Base-by-base conservation (phyloP, 805 yeast species). In the Schwanniomyces pseudopolymorphus region DNA sequence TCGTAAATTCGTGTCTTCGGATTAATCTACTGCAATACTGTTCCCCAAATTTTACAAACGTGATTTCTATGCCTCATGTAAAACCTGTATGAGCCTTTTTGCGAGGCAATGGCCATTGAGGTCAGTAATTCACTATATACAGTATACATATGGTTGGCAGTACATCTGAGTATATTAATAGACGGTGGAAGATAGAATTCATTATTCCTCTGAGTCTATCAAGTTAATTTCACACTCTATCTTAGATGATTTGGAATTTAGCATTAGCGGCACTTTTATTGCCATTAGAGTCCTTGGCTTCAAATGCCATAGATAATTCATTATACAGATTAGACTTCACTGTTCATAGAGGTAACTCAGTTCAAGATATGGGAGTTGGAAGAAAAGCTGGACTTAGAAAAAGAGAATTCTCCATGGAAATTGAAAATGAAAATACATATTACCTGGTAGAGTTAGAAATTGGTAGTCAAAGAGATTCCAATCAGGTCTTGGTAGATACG, bases 401-500 rank as follows among this genome's bases (percentile, higher is more conserved):
- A 11, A 43, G 37, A 14, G 48, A 49, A 10, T 45, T 48, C 9
- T 36, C 33, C 25, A 45, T 51, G 16, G 38, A 28, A 16, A 21
- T 51, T 8, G 22, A 20, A n/a, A 51, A 47, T 36, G 48, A 54
- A 31, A 45, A 46, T 27, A 33, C 50, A 8, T 59, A 50, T 37
- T 60, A 59, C 41, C 48, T 51, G 11, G 46, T 55, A n/a, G 43
- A 48, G n/a, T 27, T 60, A 6, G 24, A 48, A 26, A 46, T 61
- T 13, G 66, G 66, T 6, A 53, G 61, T 21, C 56, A 56, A 16
- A 46, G 45, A 7, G 51, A 52, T 16, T 39, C 52, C 22, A 48
- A 64, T 2, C 57, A 55, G 22, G 57, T 67, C 5, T 47, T 67
- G 28, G 39, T 69, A 2, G 73, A 68, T 42, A 69, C 72, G 0